Base-by-base conservation (phyloP, 208 protist species). In the Trypanosoma boissoni region DNA sequence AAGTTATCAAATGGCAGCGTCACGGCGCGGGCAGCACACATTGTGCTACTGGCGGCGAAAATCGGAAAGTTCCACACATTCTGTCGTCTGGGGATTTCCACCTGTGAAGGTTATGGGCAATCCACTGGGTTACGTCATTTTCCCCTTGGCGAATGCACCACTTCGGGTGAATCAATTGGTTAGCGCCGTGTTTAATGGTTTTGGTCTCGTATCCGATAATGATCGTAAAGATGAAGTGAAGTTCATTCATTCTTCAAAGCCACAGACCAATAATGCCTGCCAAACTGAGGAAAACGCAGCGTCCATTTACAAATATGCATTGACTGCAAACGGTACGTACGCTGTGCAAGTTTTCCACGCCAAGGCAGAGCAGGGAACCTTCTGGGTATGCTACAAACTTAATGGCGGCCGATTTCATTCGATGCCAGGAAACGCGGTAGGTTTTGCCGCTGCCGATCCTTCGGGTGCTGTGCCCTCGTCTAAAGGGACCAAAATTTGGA, bases 371-470 rank as follows among this genome's bases (percentile, higher is more conserved):
- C 14, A n/a, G 16, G 48, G 39, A 21, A 27, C 27, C 12, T 91
- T 80, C 72, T 88, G 81, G 66, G 66, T 94, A 28, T 96, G 90
- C 58, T 96, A 96, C 71, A 90, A 88, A 68, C 76, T 94, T 48
- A 75, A 83, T 36, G 90, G 90, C 29, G 90, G 86, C 3, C 74
- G 86, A 72, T 96, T 74, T 56, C 79, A 94, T 63, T 48, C 78
- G 8, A 70, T 93, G 78, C 26, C 37, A 44, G 45, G 45, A 20
- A 14, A 44, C 14, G 16, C 42, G 2, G n/a, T 64, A 28, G 41
- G 12, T 27, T 2, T 68, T 26, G 39, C n/a, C 6, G 69, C 64
- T 14, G 78, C 80, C 0, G 74, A 72, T 27, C 80, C 88, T 9
- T 76, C 44, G 5, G 65, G 48, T 21, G 81, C 83, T 5, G 89